Percentiles rank a stretch among this genome's conserved stretches.
Conservation (phyloP, 148 eudicot genomes). For the Diospyros lotus region DNA sequence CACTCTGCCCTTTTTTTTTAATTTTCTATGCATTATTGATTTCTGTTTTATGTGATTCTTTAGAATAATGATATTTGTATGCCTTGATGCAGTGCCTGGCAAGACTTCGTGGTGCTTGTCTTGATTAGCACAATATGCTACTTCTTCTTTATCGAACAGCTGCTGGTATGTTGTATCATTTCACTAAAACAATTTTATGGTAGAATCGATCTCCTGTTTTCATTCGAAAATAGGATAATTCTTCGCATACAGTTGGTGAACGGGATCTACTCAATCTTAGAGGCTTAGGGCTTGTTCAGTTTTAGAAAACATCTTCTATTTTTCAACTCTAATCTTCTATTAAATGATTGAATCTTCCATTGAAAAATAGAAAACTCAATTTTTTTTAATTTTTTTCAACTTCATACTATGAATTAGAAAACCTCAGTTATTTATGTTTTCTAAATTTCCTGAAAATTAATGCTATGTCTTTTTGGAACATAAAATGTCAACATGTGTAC, state of each 20-base stretch:
- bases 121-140: constrained; percentile 87
- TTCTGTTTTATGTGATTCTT: background rate
- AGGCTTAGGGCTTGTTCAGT: no score
- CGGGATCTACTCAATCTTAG: no score
- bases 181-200: background rate
- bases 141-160: constrained; percentile 95
- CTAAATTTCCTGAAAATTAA: background rate
- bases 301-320: no score
- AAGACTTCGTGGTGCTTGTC: constrained; percentile 89
- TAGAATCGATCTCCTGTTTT: background rate
- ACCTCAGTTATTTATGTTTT: background rate
- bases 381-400: no score
- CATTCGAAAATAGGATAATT: no score
- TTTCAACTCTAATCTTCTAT: no score
- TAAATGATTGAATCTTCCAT: no score
- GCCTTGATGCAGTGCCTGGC: constrained; percentile 68
- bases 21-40: background rate
- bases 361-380: no score
- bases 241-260: no score
- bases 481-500: no score
- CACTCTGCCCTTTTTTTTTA: background rate
- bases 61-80: background rate
- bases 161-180: constrained; percentile 51
- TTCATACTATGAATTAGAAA: no score
- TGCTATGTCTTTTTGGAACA: background rate